Conservation (phyloP, 805 yeast genomes). For the Wickerhamiella dianesei region DNA sequence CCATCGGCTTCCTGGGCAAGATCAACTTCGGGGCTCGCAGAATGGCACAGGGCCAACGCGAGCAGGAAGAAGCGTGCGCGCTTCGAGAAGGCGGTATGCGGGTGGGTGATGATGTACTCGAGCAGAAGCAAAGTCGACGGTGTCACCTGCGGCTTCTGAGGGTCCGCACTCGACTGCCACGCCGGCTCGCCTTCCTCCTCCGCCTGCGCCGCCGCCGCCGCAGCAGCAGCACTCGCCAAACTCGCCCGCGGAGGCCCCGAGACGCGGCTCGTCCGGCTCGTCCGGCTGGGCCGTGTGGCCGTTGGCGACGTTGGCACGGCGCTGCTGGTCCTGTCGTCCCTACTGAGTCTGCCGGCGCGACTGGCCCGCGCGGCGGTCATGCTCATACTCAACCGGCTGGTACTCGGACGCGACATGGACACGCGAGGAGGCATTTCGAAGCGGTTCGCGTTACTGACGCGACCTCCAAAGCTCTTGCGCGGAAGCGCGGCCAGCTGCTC, state of each 20-base stretch:
- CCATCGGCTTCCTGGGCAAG: constrained; percentile 17
- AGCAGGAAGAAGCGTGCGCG: constrained; percentile 69
- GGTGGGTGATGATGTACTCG: constrained; percentile 54
- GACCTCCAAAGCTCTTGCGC: constrained; percentile 16
- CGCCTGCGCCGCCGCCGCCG: neutral
- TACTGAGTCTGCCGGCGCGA: neutral
- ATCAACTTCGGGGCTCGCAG: constrained; percentile 63
- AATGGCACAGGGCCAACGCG: constrained; percentile 75
- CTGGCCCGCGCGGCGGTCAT: neutral
- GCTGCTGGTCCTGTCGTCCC: constrained; percentile 4
- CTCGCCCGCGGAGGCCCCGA: neutral
- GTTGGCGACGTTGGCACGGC: constrained; percentile 2
- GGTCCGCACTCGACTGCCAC: constrained; percentile 41
- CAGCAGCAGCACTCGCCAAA: neutral
- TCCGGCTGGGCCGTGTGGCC: neutral
- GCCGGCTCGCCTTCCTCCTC: neutral
- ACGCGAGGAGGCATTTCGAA: neutral
- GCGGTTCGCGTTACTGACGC: constrained; percentile 8
- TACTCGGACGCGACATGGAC: neutral
- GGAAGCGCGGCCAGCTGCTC: constrained; percentile 18
- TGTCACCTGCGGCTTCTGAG: constrained; percentile 29
- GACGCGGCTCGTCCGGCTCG: too few relatives aligned
- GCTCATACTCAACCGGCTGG: neutral
- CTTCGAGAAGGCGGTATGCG: constrained; percentile 53
- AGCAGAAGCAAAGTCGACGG: constrained; percentile 55